Evolutionary conservation across 495 filamentous ascomycete genomes (phyloP), one percentile per base, ranked within the genome.

Genomic region (Daldinia decipiens): DNA sequence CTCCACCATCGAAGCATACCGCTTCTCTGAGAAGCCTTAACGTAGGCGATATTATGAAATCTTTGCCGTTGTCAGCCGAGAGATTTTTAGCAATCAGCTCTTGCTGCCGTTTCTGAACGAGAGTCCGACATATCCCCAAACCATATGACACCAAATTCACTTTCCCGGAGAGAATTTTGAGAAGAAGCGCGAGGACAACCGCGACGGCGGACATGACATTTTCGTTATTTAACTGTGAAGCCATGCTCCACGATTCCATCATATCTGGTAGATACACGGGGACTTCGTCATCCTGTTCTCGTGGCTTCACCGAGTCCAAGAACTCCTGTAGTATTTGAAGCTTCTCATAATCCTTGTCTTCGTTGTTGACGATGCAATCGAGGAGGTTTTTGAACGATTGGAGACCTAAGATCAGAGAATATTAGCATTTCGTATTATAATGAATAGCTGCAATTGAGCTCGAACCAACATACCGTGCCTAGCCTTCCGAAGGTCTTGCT

Each of bases 41-140:
- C 45, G 89, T 92, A 0, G 94, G 93, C 2, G 91, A 93, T 65
- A 98, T 94, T 43, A 97, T 81, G 80, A 91, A 91, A 38, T 94
- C 91, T 73, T 95, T 97, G 2, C 85, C 82, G 75, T 91, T 93
- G 3, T 87, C 86, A 4, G 91, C 88, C 2, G 88, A 89, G 59
- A 97, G 76, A 51, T 90, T 91, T 61, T 89, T 87, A 36, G 89
- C 87, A 34, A 97, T 82, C 11, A 95, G 82, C 64, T 90, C 88
- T 52, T 91, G 81, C 59, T 94, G 90, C 7, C 88, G 86, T 71
- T 89, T 90, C 62, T 91, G 88, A 39, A 97, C 78, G 31, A 97
- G 76, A 43, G 89, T 88, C 66, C 90, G 88, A 81, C 93, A 92
- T 27, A 97, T 81, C 4, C 86, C 85, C 7, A 91, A 77, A 4